phyloP scores from a whole-genome alignment of 345 rosid species.

The Iberis pinnata region DNA sequence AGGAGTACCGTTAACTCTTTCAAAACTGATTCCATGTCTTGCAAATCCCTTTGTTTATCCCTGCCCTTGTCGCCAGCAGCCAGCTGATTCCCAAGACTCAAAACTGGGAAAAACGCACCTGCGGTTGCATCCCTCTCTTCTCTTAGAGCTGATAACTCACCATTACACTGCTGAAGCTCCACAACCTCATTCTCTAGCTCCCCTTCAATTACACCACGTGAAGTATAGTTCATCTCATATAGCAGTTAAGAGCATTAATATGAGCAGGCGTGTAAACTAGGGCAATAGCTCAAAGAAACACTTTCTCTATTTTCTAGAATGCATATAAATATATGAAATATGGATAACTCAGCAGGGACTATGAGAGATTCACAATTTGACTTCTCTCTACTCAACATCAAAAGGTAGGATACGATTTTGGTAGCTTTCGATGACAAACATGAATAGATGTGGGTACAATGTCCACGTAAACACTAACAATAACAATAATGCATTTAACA shows the following conservation, averaged over 20 bases:
- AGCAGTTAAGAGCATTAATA: neutral
- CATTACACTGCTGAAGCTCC: constrained; percentile 62
- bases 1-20: constrained; percentile 71
- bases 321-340: neutral
- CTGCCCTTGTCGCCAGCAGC: constrained; percentile 48
- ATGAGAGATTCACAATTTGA: constrained; percentile 16
- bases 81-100: constrained; percentile 58
- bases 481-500: constrained; percentile 2
- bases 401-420: constrained; percentile 7
- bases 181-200: constrained; percentile 57
- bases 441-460: too few relatives aligned
- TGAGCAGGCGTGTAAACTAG: neutral
- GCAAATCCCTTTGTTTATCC: constrained; percentile 67
- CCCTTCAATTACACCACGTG: constrained; percentile 42
- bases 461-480: constrained; percentile 13
- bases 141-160: constrained; percentile 59
- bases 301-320: constrained; percentile 2
- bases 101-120: constrained; percentile 66
- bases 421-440: constrained; percentile 23
- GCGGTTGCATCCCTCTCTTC: constrained; percentile 77
- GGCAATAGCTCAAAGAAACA: neutral
- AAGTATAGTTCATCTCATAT: constrained; percentile 18
- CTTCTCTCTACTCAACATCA: constrained; percentile 1
- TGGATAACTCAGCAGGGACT: neutral
- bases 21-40: constrained; percentile 64